A percentile compares a stretch with the other conserved stretches of the same genome.
Evolutionary conservation across 192 early-diverging fungal species (phyloP).

Genomic region (Chytriomyces confervae): DNA sequence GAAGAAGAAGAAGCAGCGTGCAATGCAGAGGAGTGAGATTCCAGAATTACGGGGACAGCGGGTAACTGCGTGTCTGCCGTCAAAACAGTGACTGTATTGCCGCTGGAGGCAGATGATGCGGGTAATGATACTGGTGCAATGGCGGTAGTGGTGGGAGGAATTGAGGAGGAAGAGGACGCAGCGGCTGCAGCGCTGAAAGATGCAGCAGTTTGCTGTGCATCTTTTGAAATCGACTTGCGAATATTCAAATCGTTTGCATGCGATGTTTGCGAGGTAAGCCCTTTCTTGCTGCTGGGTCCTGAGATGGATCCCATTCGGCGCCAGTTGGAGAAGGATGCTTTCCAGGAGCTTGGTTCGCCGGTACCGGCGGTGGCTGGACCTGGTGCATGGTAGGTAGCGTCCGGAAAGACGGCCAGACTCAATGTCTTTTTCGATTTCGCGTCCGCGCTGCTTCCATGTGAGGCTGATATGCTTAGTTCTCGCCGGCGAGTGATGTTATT

Average conservation of each 20-base stretch:
- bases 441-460: neutral
- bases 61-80: too few species aligned
- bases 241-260: neutral
- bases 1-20: too few species aligned
- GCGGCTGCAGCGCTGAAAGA: too few species aligned
- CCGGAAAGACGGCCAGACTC: conserved; percentile 3
- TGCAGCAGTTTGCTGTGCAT: too few species aligned
- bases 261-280: neutral
- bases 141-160: too few species aligned
- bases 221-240: neutral
- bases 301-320: conserved; percentile 32
- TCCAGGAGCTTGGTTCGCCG: conserved; percentile 33
- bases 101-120: neutral
- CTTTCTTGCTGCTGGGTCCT: conserved; percentile 10
- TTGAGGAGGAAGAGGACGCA: too few species aligned
- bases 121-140: too few species aligned
- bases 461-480: neutral
- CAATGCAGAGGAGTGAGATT: too few species aligned
- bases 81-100: neutral
- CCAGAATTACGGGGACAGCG: too few species aligned
- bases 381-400: neutral
- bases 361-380: neutral
- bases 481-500: conserved; percentile 20
- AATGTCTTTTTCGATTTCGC: conserved; percentile 13
- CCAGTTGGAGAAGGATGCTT: conserved; percentile 29